A percentile compares a stretch with the other conserved stretches of the same genome.
phyloP scores from a whole-genome alignment of 2,329 filamentous ascomycete species.

The Sporothrix globosa region DNA sequence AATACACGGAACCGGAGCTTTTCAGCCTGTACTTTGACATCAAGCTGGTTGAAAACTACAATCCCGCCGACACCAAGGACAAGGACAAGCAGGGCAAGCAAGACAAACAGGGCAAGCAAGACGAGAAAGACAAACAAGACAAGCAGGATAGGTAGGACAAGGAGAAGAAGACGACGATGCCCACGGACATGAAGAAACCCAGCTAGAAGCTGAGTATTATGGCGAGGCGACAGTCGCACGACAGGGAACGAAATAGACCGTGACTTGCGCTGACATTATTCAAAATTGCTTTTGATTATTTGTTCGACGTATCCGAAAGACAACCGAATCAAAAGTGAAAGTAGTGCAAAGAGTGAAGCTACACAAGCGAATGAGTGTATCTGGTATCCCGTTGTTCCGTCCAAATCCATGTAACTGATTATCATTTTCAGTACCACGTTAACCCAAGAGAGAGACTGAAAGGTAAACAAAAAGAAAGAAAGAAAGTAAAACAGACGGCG shows the following conservation, averaged over 20 bases:
- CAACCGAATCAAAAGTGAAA: neutral
- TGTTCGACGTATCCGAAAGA: neutral
- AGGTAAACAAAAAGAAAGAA: neutral
- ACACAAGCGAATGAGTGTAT: conserved; percentile 25
- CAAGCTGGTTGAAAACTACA: neutral
- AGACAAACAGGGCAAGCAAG: neutral
- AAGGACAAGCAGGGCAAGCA: neutral
- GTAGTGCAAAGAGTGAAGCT: conserved; percentile 7
- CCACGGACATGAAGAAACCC: neutral
- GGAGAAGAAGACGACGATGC: neutral
- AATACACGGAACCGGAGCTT: conserved; percentile 2
- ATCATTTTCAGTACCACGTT: neutral
- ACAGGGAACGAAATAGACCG: neutral
- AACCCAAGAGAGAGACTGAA: neutral
- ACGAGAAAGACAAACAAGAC: neutral
- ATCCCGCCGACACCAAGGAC: neutral
- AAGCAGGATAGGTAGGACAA: neutral
- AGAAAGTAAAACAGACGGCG: neutral
- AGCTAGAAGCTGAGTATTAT: neutral
- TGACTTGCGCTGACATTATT: neutral
- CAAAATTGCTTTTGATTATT: neutral
- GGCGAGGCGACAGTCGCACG: no score
- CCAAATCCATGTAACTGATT: neutral
- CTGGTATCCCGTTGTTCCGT: conserved; percentile 22
- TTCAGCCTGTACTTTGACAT: conserved; percentile 27